Evolutionary conservation across 805 yeast genomes (phyloP), one percentile per base, ranked within the genome.

Genomic region (Cyberlindnera euphorbiiphila): DNA sequence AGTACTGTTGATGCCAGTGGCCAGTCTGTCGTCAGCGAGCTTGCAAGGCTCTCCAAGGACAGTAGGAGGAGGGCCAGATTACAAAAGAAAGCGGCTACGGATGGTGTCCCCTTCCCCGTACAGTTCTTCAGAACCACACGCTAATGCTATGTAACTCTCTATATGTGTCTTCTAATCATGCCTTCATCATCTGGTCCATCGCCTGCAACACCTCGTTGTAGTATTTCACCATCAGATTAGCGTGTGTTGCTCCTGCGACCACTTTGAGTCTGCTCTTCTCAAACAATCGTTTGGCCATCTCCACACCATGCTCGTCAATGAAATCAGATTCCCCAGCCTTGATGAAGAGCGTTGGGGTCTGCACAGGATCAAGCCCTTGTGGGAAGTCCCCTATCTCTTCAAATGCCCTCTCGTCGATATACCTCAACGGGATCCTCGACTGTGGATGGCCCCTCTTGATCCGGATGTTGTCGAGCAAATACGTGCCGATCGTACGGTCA

Each of bases 301-400:
- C 17, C 4, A 34, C 43, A 25, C 56, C 59, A 32, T 62, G 43
- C 4, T 59, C 59, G 12, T 50, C 52, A 12, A 76, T 64, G 39
- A 75, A 69, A 0, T 56, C 50, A 2, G 78, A 71, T 12, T 60
- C 39, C 13, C 53, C 39, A 4, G 72, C 81, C 38, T 65, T 64
- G 51, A 76, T 55, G 33, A 76, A 67, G 28, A 71, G 44, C 3
- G 68, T 64, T 1, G 38, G 35, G 3, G 40, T 39, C 8, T 34
- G 23, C 1, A 34, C 29, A n/a, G 25, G n/a, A 4, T 20, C 25
- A 3, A 14, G 18, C 4, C 12, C 17, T 1, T 16, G 21, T 14
- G 63, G 63, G 43, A 59, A 62, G 12, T 50, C 55, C 3, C 62
- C 60, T 25, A 62, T 29, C 15, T 43, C 43, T 16, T 39, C 24